These are phyloP conservation scores for Excoecaria cochinchinensis DNA, from an alignment of 345 rosid genomes.

Conservation along the genomic window DNA sequence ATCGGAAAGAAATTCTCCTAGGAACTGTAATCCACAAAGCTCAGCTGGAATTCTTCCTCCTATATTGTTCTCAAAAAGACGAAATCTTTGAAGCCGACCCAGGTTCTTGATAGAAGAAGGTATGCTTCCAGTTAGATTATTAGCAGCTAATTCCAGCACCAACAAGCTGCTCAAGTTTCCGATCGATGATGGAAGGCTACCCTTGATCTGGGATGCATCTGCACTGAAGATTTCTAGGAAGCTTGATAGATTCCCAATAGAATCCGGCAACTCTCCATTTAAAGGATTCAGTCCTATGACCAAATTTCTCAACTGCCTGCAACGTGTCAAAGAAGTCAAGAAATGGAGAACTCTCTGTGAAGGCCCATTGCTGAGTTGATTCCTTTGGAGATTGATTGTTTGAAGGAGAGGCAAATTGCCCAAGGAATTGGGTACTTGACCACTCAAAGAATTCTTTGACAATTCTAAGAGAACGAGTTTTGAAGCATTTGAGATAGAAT, in stretches of 20 bases:
- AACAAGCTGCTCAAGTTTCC: slow-evolving; percentile 5
- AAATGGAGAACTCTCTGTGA: neutral
- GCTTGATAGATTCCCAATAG: slow-evolving; percentile 1
- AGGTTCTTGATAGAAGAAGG: neutral
- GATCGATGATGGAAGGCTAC: neutral
- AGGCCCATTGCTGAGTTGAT: neutral
- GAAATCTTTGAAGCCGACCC: neutral
- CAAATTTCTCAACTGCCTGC: neutral
- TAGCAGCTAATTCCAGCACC: neutral
- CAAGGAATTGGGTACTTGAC: neutral
- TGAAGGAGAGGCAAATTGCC: neutral
- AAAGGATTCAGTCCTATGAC: neutral
- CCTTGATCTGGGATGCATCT: neutral
- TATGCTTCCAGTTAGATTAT: neutral
- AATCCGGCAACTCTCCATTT: neutral
- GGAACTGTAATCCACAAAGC: neutral
- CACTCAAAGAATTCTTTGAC: neutral
- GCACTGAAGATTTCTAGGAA: neutral
- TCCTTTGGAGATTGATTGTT: neutral
- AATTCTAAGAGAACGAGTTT: neutral
- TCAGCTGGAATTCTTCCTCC: neutral
- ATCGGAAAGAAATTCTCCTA: neutral
- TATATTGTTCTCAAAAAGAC: neutral
- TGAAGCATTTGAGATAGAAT: neutral
- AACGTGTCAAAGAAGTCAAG: neutral